Evolutionary conservation across 768 basidiomycete species (phyloP).

Genomic region (Cystobasidium onofrii): DNA sequence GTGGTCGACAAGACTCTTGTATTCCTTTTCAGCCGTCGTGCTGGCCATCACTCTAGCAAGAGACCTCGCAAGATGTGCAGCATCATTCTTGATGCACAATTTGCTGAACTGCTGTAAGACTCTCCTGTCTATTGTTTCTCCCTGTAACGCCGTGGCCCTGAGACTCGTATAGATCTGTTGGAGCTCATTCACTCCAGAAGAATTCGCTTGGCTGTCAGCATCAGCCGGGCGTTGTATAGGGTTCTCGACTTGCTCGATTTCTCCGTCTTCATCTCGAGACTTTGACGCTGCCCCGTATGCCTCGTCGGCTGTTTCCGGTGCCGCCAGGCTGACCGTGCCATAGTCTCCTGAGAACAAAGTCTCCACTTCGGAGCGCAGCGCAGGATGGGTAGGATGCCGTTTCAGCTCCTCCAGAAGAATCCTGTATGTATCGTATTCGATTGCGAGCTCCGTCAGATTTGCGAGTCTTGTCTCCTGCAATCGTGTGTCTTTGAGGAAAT

Average conservation of each 20-base stretch:
- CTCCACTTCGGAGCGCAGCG: background rate
- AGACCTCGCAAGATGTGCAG: background rate
- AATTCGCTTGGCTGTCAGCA: background rate
- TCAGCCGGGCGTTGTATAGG: background rate
- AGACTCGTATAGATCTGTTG: background rate
- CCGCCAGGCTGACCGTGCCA: background rate
- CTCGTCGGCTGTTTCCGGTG: background rate
- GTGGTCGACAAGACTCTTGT: background rate
- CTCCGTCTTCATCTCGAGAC: background rate
- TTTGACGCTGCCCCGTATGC: background rate
- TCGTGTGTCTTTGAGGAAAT: background rate
- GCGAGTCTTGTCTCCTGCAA: background rate
- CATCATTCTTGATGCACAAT: background rate
- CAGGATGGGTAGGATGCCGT: background rate
- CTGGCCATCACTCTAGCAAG: background rate
- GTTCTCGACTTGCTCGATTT: background rate
- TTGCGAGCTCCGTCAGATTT: background rate
- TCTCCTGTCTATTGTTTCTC: background rate
- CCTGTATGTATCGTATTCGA: conserved; percentile 6
- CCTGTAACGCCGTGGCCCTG: background rate
- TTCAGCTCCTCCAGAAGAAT: conserved; percentile 1
- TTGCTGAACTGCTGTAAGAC: background rate
- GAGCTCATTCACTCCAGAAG: background rate
- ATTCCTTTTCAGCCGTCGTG: background rate
- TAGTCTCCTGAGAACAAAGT: background rate